Base-by-base conservation (phyloP, 2,329 filamentous ascomycete species). In the Lachnellula subtilissima region DNA sequence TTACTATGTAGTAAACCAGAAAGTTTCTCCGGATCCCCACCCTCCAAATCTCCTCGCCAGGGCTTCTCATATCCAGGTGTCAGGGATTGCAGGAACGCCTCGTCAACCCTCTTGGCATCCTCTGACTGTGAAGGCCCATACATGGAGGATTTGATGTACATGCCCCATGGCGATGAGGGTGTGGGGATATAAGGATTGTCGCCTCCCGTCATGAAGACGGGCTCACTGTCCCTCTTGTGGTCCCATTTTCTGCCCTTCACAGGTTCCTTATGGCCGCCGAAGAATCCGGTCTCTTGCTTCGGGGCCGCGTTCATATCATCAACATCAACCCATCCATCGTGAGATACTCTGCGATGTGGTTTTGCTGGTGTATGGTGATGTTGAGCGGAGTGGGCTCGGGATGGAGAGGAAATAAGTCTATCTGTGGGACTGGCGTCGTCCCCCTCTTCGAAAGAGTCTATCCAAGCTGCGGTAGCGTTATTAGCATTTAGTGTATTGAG, bases 221-320 rank as follows among this genome's bases (percentile, higher is more conserved):
- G 69, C 17, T 70, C 68, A 2, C 61, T 60, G 35, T 70, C 65
- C 54, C 69, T 64, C 14, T 56, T 62, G 60, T 70, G 67, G 55
- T 71, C 69, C 69, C 69, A 71, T 64, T 69, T 71, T 39, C 68
- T 56, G 2, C 69, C 69, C 45, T 53, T 66, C 35, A 66, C 68
- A 47, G 68, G 69, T 47, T 69, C 67, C 51, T 60, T 65, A 54
- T 62, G 53, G 2, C 65, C 65, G 36, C 66, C 65, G 54, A 71
- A 71, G 48, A 71, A 66, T 69, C 65, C 8, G 49, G 53, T 67
- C 51, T 61, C 63, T 39, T 43, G 54, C 35, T 55, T 55, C n/a
- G 60, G 36, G 11, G 58, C 56, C 2, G 45, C 42, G 39, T 65
- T 65, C 9, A 68, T 65, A 40, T 67, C 62, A 11, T 39, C 45